A percentile compares a stretch with the other conserved stretches of the same genome.
phyloP scores from a whole-genome alignment of 2,329 filamentous ascomycete genomes.

The Tolypocladium album region DNA sequence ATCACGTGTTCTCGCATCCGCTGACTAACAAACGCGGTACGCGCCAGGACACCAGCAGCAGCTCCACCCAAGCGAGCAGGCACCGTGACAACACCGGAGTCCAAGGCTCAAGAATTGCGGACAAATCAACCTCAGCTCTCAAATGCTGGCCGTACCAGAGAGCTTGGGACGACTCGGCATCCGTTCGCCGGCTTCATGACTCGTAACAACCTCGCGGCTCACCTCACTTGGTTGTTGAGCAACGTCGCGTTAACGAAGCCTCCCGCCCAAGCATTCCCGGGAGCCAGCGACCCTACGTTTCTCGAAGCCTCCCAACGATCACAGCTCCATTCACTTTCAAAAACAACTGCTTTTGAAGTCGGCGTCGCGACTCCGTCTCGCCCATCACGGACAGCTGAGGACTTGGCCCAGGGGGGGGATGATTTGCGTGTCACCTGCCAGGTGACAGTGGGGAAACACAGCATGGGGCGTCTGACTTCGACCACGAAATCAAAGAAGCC shows the following conservation, averaged over 20 bases:
- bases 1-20: constrained; percentile 12
- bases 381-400: constrained; percentile 9
- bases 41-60: constrained; percentile 5
- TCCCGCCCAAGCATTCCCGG: constrained; percentile 26
- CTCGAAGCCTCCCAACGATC: constrained; percentile 10
- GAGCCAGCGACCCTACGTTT: constrained; percentile 15
- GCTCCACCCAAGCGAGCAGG: not conserved
- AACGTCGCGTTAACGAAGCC: constrained; percentile 32
- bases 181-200: constrained; percentile 41
- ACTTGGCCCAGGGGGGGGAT: constrained; percentile 9
- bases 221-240: constrained; percentile 46
- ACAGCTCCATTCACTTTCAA: not conserved
- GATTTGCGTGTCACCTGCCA: constrained; percentile 14
- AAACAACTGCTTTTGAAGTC: not conserved
- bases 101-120: not conserved
- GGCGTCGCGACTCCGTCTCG: not conserved
- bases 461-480: constrained; percentile 35
- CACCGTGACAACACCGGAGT: not conserved
- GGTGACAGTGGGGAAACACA: constrained; percentile 16
- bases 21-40: constrained; percentile 24
- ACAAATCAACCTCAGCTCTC: not conserved
- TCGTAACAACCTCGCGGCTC: constrained; percentile 47
- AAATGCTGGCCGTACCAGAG: constrained; percentile 4
- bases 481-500: constrained; percentile 33
- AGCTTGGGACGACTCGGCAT: constrained; percentile 11